These are phyloP conservation scores for Nannochloropsis granulata DNA, from an alignment of 108 stramenopile genomes.

Conservation along the genomic window DNA sequence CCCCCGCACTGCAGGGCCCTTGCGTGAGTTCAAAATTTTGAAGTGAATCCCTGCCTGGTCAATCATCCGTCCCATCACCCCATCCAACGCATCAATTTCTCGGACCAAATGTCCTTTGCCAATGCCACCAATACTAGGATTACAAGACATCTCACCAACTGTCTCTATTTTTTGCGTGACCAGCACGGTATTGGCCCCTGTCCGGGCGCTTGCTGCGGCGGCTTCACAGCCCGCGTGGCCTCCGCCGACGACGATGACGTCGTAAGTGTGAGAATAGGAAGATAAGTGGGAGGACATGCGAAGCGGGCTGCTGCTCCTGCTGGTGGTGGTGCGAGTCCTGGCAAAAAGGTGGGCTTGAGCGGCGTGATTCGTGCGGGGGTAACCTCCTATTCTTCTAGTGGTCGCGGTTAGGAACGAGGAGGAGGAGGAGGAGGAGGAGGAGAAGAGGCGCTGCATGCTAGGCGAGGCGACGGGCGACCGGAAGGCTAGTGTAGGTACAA, in stretches of 20 bases:
- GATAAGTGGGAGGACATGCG: background rate
- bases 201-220: constrained; percentile 75
- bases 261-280: constrained; percentile 23
- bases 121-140: constrained; percentile 95
- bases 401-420: background rate
- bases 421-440: background rate
- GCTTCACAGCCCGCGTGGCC: constrained; percentile 97
- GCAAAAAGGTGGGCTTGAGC: too few relatives aligned
- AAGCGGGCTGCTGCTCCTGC: too few relatives aligned
- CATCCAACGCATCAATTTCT: constrained; percentile 91
- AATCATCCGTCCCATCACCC: constrained; percentile 77
- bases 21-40: constrained; percentile 76
- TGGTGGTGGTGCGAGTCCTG: too few relatives aligned
- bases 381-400: background rate
- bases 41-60: constrained; percentile 88
- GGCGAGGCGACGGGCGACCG: background rate
- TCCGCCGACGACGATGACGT: constrained; percentile 89
- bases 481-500: background rate
- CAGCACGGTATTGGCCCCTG: constrained; percentile 75
- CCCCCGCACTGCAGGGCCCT: constrained; percentile 38
- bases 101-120: constrained; percentile 94
- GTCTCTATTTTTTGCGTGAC: constrained; percentile 56
- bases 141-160: constrained; percentile 88
- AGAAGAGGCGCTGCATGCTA: background rate
- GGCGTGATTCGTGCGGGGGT: too few relatives aligned